Conservation (phyloP, 768 basidiomycete species). For the Lentinula aciculospora region DNA sequence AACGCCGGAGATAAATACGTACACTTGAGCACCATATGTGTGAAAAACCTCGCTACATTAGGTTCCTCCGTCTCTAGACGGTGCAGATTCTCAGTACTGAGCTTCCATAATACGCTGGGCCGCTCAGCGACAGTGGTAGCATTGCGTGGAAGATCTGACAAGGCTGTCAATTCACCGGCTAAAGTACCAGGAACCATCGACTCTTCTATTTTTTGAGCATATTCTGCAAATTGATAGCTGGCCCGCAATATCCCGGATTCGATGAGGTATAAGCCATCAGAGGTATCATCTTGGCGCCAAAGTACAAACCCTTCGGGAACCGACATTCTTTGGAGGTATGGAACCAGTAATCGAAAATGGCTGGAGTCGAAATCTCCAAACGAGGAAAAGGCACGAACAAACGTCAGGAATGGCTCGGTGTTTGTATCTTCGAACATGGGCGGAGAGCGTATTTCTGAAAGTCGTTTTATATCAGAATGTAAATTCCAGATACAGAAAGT, state of each 20-base stretch:
- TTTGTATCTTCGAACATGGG: slow-evolving; percentile 24
- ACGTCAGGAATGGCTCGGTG: slow-evolving; percentile 65
- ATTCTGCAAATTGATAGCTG: slow-evolving; percentile 42
- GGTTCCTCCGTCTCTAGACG: slow-evolving; percentile 66
- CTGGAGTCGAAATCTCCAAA: slow-evolving; percentile 53
- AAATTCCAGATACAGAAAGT: too few species aligned
- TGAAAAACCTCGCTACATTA: slow-evolving; percentile 56
- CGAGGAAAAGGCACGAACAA: slow-evolving; percentile 76
- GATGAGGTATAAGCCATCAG: slow-evolving; percentile 87
- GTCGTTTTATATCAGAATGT: neutral
- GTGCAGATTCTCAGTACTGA: slow-evolving; percentile 54
- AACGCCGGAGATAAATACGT: slow-evolving; percentile 15
- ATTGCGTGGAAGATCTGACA: slow-evolving; percentile 77
- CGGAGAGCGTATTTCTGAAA: slow-evolving; percentile 19
- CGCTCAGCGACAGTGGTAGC: slow-evolving; percentile 82
- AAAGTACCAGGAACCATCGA: slow-evolving; percentile 93
- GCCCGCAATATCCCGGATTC: slow-evolving; percentile 84
- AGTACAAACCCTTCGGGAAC: slow-evolving; percentile 56
- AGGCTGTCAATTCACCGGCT: slow-evolving; percentile 84
- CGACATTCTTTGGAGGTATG: slow-evolving; percentile 65
- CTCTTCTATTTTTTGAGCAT: slow-evolving; percentile 67
- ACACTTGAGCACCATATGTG: slow-evolving; percentile 73
- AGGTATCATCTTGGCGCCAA: slow-evolving; percentile 70
- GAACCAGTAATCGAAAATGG: slow-evolving; percentile 56
- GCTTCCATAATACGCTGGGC: slow-evolving; percentile 75